A percentile compares a stretch with the other conserved stretches of the same genome.
phyloP scores from a whole-genome alignment of 495 filamentous ascomycete genomes.

The Penicillium manginii region DNA sequence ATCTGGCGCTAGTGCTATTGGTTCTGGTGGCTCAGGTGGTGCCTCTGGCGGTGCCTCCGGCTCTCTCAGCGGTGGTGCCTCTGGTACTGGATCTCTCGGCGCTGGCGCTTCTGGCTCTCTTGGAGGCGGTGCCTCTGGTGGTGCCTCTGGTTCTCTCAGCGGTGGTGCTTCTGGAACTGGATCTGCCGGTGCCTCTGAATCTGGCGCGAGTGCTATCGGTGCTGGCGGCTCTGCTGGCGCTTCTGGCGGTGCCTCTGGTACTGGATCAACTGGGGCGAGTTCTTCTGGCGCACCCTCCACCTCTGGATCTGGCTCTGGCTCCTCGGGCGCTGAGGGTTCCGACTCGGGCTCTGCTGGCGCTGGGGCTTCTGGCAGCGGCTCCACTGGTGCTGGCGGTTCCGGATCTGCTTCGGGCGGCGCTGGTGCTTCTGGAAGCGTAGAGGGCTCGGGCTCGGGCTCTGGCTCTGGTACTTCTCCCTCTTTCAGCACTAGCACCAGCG shows the following conservation, averaged over 20 bases:
- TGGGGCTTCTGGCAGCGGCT: conserved; percentile 16
- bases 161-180: conserved; percentile 1
- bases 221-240: conserved; percentile 6
- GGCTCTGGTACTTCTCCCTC: conserved; percentile 13
- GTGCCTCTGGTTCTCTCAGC: conserved; percentile 5
- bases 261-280: conserved; percentile 16
- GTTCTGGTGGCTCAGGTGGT: conserved; percentile 1
- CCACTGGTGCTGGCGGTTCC: conserved; percentile 23
- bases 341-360: conserved; percentile 19
- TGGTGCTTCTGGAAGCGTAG: conserved; percentile 14
- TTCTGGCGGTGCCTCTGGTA: conserved; percentile 11
- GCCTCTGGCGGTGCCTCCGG: conserved; percentile 8
- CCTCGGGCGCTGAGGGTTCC: conserved; percentile 11
- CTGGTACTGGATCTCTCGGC: conserved; percentile 3
- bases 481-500: conserved; percentile 17
- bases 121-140: conserved; percentile 2
- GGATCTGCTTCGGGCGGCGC: conserved; percentile 18
- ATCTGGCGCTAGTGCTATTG: background rate
- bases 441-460: conserved; percentile 9
- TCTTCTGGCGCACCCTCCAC: conserved; percentile 10
- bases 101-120: conserved; percentile 1
- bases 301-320: conserved; percentile 12
- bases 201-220: background rate
- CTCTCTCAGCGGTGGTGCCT: background rate
- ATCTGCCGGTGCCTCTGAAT: conserved; percentile 6